Evolutionary conservation across 2,329 filamentous ascomycete species (phyloP), one percentile per base, ranked within the genome.

Genomic region (Epichloe elymi): DNA sequence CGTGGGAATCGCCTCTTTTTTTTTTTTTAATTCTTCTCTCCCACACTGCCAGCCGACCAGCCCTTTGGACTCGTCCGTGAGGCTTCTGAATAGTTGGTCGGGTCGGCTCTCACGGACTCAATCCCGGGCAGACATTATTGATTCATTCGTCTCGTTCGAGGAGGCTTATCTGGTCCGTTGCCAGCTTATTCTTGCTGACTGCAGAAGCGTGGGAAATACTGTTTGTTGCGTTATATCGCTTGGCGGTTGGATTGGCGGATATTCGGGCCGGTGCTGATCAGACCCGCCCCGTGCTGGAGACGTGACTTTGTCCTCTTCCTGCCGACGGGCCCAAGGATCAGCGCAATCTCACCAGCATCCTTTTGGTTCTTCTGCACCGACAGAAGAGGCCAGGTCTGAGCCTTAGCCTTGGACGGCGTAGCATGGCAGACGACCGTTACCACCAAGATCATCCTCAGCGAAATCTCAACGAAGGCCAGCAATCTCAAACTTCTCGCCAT

Each of bases 391-490:
- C 57, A 52, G 51, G 56, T 53, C 52, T 55, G 54, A 55, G 53
- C 57, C 57, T 52, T 26, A 19, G 46, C 48, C 49, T 50, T 42
- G 48, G 47, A 46, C 48, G 56, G 58, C 63, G 60, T 61, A 67
- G 65, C 60, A 68, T 68, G 66, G 66, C 66, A 59, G 66, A 68
- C 62, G 66, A 68, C 57, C 63, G 61, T 53, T 63, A 65, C 58
- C 65, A 64, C 57, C 63, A 64, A 56, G 63, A 68, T 51, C 65
- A 67, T 62, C 59, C 62, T 55, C 65, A 63, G 59, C 63, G 64
- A 42, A 60, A 54, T 52, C 62, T 59, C 52, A 57, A 61, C 57
- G 67, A 72, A 60, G 70, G 72, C 39, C 49, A 54, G 46, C 46
- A 51, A 37, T 44, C 54, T n/a, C 40, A 48, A 17, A 20, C 46